Conservation (phyloP, 257 asterid genomes). For the Nemophila menziesii region DNA sequence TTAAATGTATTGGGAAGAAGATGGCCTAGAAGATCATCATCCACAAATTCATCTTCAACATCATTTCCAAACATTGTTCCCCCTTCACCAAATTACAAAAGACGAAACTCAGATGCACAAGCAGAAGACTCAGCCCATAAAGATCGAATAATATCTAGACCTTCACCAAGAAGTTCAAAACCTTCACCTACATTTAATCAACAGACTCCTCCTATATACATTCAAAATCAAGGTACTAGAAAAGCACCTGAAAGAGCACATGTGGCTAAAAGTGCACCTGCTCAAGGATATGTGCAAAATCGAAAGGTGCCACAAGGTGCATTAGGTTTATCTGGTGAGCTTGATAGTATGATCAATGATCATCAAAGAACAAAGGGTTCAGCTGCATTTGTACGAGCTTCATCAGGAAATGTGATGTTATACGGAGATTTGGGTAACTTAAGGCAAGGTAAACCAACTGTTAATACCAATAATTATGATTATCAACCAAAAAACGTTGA, state of each 20-base stretch:
- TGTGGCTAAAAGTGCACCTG: neutral
- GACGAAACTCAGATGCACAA: slow-evolving; percentile 3
- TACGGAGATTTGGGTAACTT: slow-evolving; percentile 39
- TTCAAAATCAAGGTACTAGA: slow-evolving; percentile 7
- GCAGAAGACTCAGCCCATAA: neutral
- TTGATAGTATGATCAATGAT: slow-evolving; percentile 44
- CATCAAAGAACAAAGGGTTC: slow-evolving; percentile 37
- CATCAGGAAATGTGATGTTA: slow-evolving; percentile 45
- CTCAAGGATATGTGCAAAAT: slow-evolving; percentile 12
- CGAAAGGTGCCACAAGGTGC: slow-evolving; percentile 22
- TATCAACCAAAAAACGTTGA: slow-evolving; percentile 15
- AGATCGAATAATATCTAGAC: slow-evolving; percentile 42
- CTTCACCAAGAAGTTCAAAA: slow-evolving; percentile 32
- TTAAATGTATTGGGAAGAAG: slow-evolving; percentile 43
- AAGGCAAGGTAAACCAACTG: slow-evolving; percentile 13
- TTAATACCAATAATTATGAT: slow-evolving; percentile 9
- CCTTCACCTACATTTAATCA: slow-evolving; percentile 18
- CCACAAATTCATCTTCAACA: slow-evolving; percentile 28
- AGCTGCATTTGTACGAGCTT: slow-evolving; percentile 32
- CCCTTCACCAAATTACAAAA: slow-evolving; percentile 17
- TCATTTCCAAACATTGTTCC: slow-evolving; percentile 8
- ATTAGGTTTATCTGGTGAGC: slow-evolving; percentile 41
- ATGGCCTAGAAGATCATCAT: slow-evolving; percentile 37
- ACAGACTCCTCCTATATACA: slow-evolving; percentile 1
- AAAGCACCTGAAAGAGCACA: neutral